Evolutionary conservation across 2,329 filamentous ascomycete species (phyloP), one percentile per base, ranked within the genome.

Genomic region (Elsinoe ampelina): DNA sequence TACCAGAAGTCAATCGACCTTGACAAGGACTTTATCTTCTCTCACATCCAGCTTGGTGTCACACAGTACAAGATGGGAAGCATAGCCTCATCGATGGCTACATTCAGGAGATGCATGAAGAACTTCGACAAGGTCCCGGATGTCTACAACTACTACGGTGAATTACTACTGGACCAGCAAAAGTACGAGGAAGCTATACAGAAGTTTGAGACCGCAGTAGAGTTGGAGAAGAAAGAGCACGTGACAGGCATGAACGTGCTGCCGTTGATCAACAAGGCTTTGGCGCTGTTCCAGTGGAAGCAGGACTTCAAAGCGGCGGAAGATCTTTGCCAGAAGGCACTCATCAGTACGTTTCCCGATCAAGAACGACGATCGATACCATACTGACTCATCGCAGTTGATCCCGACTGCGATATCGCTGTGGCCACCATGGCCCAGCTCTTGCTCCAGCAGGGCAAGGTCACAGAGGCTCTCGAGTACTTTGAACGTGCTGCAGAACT

Each of bases 41-140:
- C 92, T 6, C 93, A 98, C 76, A 98, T 98, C 67, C 93, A 98
- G 74, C 87, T 98, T 42, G 93, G 93, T 71, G 93, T 98, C 54
- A 98, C 93, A 51, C 93, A 98, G 75, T 98, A 98, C 80, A 98
- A 98, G 84, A 95, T 97, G 87, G 93, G 93, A 64, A 95, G 89
- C 30, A 87, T 98, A 58, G 93, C 93, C 6, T 96, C 91, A 7
- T 95, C 91, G 47, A 97, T 97, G 90, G 92, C 93, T 35, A 98
- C 93, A 5, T 97, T 98, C 84, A 84, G 92, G 65, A 82, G 91
- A 61, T 95, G 90, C 73, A 91, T 96, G 72, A 98, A 97, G 85
- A 96, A 95, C 76, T 98, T 98, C 69, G 87, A 90, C 68, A 88
- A 92, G 70, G 89, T 95, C 10, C 91, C 92, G 5, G 93, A 98